Evolutionary conservation across 1,139 yeast genomes (phyloP).

Genomic region (Candida tunisiensis): DNA sequence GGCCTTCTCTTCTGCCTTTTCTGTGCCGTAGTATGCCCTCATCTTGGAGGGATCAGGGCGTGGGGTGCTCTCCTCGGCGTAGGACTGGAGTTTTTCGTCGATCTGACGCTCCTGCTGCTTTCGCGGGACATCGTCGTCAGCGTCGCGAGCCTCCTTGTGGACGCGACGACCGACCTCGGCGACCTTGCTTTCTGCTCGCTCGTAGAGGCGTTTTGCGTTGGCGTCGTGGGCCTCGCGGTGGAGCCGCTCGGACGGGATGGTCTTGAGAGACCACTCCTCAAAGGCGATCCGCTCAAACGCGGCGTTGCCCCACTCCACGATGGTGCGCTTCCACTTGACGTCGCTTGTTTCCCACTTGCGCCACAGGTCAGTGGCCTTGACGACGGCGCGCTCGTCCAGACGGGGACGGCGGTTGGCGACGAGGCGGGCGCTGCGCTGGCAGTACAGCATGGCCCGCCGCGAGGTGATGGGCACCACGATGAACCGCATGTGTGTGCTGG

Average conservation of each 20-base stretch:
- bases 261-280: constrained; percentile 32
- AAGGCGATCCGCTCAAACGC: constrained; percentile 31
- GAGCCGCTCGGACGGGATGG: constrained; percentile 26
- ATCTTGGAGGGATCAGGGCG: too few relatives aligned
- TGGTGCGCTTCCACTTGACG: constrained; percentile 24
- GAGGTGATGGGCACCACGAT: constrained; percentile 14
- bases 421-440: constrained; percentile 13
- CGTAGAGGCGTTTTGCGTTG: constrained; percentile 1
- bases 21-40: constrained; percentile 1
- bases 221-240: constrained; percentile 2
- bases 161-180: constrained; percentile 26
- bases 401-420: constrained; percentile 15
- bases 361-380: constrained; percentile 34
- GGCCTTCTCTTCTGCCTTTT: not conserved
- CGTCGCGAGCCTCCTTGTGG: not conserved
- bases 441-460: constrained; percentile 13
- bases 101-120: not conserved
- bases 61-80: constrained; percentile 7
- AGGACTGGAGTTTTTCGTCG: constrained; percentile 3
- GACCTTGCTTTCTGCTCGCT: too few relatives aligned
- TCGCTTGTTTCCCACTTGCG: constrained; percentile 24
- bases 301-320: constrained; percentile 24
- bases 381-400: constrained; percentile 25
- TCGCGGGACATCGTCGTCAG: not conserved
- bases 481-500: constrained; percentile 14